These are phyloP conservation scores for Fusarium sp. DNA, from an alignment of 2,329 filamentous ascomycete species.

Conservation along the genomic window DNA sequence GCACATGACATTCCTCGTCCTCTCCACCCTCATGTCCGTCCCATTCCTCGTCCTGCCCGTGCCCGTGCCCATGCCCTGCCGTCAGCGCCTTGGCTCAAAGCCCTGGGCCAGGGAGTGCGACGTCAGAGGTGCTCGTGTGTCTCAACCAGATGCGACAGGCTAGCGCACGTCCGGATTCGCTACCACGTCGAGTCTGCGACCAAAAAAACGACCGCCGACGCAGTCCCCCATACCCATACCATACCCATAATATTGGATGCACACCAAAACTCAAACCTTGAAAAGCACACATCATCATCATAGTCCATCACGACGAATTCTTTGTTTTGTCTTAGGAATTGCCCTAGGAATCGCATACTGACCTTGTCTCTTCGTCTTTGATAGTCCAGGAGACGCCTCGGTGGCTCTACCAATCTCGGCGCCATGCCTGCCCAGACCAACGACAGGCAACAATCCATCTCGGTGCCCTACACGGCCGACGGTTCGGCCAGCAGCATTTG, in stretches of 20 bases:
- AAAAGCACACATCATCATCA: constrained; percentile 34
- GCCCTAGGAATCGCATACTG: constrained; percentile 26
- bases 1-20: constrained; percentile 12
- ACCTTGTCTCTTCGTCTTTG: constrained; percentile 23
- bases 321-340: constrained; percentile 11
- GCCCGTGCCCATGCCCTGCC: constrained; percentile 1
- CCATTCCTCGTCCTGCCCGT: constrained; percentile 8
- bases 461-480: constrained; percentile 50
- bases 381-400: constrained; percentile 38
- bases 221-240: constrained; percentile 12
- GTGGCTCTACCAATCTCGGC: constrained; percentile 5
- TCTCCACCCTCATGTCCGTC: constrained; percentile 1
- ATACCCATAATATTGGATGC: constrained; percentile 16
- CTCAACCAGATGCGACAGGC: constrained; percentile 48
- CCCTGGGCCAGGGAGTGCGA: constrained; percentile 42
- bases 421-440: constrained; percentile 48
- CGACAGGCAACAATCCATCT: constrained; percentile 45
- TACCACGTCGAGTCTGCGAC: constrained; percentile 40
- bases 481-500: constrained; percentile 49
- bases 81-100: constrained; percentile 21
- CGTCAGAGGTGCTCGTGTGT: constrained; percentile 51
- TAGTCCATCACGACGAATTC: constrained; percentile 33
- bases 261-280: constrained; percentile 27
- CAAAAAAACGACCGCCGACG: constrained; percentile 26
- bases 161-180: constrained; percentile 45